These are phyloP conservation scores for Amanita brunnescens DNA, from an alignment of 768 basidiomycete species.

Conservation along the genomic window DNA sequence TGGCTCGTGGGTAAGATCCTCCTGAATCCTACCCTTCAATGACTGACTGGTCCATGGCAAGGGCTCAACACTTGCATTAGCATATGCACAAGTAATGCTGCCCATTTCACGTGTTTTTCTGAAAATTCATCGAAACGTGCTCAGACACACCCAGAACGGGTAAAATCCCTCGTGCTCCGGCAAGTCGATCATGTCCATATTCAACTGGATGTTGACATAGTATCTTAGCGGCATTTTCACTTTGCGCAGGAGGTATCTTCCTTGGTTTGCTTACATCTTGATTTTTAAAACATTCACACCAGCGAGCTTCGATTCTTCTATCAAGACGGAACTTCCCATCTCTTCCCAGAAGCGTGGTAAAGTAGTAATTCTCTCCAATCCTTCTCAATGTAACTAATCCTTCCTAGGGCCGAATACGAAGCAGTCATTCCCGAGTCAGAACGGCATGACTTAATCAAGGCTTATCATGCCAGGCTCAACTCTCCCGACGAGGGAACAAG, in stretches of 20 bases:
- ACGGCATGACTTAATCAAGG: slow-evolving; percentile 69
- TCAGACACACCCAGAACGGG: slow-evolving; percentile 73
- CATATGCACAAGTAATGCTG: slow-evolving; percentile 69
- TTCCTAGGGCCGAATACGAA: slow-evolving; percentile 71
- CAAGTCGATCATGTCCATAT: slow-evolving; percentile 18
- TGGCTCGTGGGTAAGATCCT: slow-evolving; percentile 68
- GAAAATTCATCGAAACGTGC: not conserved
- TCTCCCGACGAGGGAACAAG: slow-evolving; percentile 60
- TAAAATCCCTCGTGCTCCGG: slow-evolving; percentile 74
- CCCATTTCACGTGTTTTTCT: not conserved
- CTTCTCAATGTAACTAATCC: not conserved
- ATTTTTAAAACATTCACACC: not conserved
- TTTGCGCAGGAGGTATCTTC: slow-evolving; percentile 57
- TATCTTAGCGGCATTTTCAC: slow-evolving; percentile 75
- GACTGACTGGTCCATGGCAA: slow-evolving; percentile 13
- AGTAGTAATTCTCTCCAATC: slow-evolving; percentile 4
- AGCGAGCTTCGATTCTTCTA: slow-evolving; percentile 90
- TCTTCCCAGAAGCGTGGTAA: slow-evolving; percentile 87
- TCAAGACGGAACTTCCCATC: slow-evolving; percentile 72
- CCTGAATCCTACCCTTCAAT: not conserved
- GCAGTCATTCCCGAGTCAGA: slow-evolving; percentile 75
- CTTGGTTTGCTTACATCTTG: not conserved
- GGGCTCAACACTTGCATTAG: slow-evolving; percentile 84
- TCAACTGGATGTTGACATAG: not conserved
- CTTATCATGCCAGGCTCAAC: slow-evolving; percentile 77